A percentile compares a stretch with the other conserved stretches of the same genome.
phyloP scores from a whole-genome alignment of 2,329 filamentous ascomycete species.

The Venturia pyrina region DNA sequence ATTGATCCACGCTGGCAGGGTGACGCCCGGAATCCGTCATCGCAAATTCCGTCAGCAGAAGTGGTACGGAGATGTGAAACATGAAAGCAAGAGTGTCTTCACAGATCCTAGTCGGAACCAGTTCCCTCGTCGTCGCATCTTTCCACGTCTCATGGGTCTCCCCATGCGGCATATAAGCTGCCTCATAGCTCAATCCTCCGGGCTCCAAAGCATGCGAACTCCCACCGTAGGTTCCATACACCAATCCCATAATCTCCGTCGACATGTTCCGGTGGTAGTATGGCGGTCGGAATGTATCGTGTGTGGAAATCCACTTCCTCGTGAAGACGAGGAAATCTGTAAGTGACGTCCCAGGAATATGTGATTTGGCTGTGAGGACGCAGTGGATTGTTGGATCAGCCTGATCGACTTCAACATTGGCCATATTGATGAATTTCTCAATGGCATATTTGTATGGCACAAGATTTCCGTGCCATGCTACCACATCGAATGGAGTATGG shows the following conservation, averaged over 20 bases:
- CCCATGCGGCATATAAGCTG: conserved; percentile 11
- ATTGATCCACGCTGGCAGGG: conserved; percentile 5
- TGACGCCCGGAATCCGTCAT: neutral
- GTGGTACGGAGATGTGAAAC: conserved; percentile 5
- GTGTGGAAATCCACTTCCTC: conserved; percentile 29
- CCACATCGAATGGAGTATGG: conserved; percentile 15
- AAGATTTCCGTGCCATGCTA: conserved; percentile 17
- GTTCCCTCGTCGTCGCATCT: conserved; percentile 1
- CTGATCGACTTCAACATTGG: conserved; percentile 30
- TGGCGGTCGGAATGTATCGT: conserved; percentile 31
- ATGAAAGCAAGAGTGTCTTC: conserved; percentile 6
- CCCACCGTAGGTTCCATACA: conserved; percentile 8
- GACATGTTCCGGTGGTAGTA: conserved; percentile 34
- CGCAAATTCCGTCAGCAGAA: conserved; percentile 4
- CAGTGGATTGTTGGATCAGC: conserved; percentile 33
- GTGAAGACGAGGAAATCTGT: conserved; percentile 32
- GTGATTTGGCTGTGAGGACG: conserved; percentile 30
- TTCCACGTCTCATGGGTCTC: conserved; percentile 9
- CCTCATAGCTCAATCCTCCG: conserved; percentile 5
- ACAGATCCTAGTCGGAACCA: conserved; percentile 1
- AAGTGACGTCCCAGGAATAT: conserved; percentile 21
- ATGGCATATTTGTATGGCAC: conserved; percentile 29
- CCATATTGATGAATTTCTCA: conserved; percentile 31
- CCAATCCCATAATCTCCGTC: conserved; percentile 31
- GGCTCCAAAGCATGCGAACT: conserved; percentile 6